Evolutionary conservation across 129 eudicot genomes (phyloP), one percentile per base, ranked within the genome.

Genomic region (Flaveria linearis): DNA sequence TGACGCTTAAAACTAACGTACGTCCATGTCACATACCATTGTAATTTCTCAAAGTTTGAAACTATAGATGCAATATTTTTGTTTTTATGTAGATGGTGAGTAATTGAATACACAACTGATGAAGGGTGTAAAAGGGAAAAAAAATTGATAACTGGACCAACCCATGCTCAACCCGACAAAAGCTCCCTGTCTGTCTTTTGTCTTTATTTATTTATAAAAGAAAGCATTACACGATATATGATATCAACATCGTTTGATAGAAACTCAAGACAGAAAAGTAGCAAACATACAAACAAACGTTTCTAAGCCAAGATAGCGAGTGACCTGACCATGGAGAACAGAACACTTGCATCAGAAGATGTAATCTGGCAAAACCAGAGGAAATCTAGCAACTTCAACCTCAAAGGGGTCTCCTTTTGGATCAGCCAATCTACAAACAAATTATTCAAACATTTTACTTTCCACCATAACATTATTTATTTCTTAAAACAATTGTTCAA

Each of bases 301-400:
- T 70, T 47, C 30, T 36, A 28, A 39, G 43, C 17, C 25, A 50
- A 22, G 80, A 75, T 47, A 26, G 43, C 3, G 14, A 45, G 13
- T 9, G 50, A 10, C 50, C 50, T 58, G 28, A 62, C 13, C 45
- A 36, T 11, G n/a, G 41, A 55, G 52, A 60, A 23, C 68, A 70
- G 22, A 45, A 45, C 20, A 28, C 71, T 60, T 74, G 33, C 73
- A 60, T 90, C 87, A 93, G 86, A 86, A 93, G 76, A 93, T 90
- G 89, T 90, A 93, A 20, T 90, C 97, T 12, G 96, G 98, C 39
- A 86, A 72, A 78, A 80, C 70, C 65, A 93, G 89, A 22, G 89
- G 90, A 79, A 93, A 82, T 53, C 56, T 75, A 14, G 87, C 87
- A 75, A 90, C 98, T 84, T 85, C 92, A 46, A 75, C 97, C 75